Evolutionary conservation across 305 asterid genomes (phyloP).

Genomic region (Fraxinus paxiana): DNA sequence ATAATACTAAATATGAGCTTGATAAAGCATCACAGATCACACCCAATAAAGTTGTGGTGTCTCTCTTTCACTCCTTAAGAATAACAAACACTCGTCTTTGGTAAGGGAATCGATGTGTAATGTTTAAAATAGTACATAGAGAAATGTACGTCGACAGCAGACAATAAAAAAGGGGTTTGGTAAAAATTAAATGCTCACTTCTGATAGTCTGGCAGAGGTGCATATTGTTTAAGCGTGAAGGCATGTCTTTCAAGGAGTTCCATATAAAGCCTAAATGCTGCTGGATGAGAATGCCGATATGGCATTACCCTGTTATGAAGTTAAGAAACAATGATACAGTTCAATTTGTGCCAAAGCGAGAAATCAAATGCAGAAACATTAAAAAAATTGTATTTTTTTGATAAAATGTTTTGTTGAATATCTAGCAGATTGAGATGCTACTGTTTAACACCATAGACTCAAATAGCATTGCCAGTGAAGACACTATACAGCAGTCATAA

Average conservation of each 20-base stretch:
- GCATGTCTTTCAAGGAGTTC: slow-evolving; percentile 74
- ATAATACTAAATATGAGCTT: background rate
- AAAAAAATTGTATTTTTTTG: background rate
- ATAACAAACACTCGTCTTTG: background rate
- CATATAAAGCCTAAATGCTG: slow-evolving; percentile 85
- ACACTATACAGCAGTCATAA: background rate
- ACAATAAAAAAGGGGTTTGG: background rate
- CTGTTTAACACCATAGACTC: background rate
- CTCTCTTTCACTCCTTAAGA: background rate
- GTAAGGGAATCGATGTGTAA: background rate
- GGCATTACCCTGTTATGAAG: slow-evolving; percentile 70
- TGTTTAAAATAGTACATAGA: background rate
- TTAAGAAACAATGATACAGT: slow-evolving; percentile 10
- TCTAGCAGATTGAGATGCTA: background rate
- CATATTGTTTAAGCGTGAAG: slow-evolving; percentile 54
- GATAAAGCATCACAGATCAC: background rate
- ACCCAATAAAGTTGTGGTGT: background rate
- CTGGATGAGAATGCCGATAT: slow-evolving; percentile 59
- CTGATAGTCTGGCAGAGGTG: slow-evolving; percentile 52
- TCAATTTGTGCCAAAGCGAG: slow-evolving; percentile 3
- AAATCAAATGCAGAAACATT: slow-evolving; percentile 4
- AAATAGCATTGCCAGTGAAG: background rate
- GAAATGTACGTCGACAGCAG: background rate
- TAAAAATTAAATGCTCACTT: slow-evolving; percentile 51
- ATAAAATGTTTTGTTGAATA: background rate